Evolutionary conservation across 2,329 filamentous ascomycete species (phyloP).

Genomic region (Cryphonectria carpinicola): DNA sequence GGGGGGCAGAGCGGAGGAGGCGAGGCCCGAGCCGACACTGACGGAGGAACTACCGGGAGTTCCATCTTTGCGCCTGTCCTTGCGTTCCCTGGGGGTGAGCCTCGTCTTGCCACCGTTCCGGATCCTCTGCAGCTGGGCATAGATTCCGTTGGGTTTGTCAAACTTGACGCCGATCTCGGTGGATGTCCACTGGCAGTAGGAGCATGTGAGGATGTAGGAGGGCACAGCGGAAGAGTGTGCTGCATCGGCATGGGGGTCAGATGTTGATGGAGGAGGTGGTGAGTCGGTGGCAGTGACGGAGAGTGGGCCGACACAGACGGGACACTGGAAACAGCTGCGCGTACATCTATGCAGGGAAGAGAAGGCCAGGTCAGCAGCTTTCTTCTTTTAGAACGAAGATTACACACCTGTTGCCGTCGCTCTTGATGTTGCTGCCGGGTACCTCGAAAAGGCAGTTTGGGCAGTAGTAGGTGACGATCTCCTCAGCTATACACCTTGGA

Average conservation of each 20-base stretch:
- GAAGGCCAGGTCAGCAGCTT: slow-evolving; percentile 6
- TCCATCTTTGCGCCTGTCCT: slow-evolving; percentile 55
- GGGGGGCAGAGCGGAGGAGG: slow-evolving; percentile 27
- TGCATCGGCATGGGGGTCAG: slow-evolving; percentile 48
- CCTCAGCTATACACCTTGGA: slow-evolving; percentile 86
- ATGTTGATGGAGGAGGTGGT: slow-evolving; percentile 44
- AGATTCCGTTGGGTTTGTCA: slow-evolving; percentile 85
- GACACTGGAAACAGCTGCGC: slow-evolving; percentile 94
- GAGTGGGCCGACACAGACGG: slow-evolving; percentile 81
- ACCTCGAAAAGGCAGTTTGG: slow-evolving; percentile 96
- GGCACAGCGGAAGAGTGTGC: slow-evolving; percentile 42
- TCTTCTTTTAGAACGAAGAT: not conserved
- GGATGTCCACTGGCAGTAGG: slow-evolving; percentile 92
- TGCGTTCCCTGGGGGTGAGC: slow-evolving; percentile 55
- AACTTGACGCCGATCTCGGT: slow-evolving; percentile 89
- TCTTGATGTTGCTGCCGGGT: slow-evolving; percentile 87
- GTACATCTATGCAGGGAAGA: slow-evolving; percentile 68
- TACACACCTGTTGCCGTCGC: slow-evolving; percentile 84
- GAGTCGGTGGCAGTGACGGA: slow-evolving; percentile 73
- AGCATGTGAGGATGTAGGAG: slow-evolving; percentile 81
- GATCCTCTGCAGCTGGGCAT: slow-evolving; percentile 75
- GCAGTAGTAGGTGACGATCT: slow-evolving; percentile 94
- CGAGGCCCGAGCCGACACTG: slow-evolving; percentile 20
- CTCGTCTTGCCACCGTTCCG: slow-evolving; percentile 62
- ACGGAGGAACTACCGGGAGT: slow-evolving; percentile 39